Percentiles rank a stretch among this genome's conserved stretches.
Evolutionary conservation across 176 grass and related monocot genomes (phyloP).

Genomic region (Zea mays): DNA sequence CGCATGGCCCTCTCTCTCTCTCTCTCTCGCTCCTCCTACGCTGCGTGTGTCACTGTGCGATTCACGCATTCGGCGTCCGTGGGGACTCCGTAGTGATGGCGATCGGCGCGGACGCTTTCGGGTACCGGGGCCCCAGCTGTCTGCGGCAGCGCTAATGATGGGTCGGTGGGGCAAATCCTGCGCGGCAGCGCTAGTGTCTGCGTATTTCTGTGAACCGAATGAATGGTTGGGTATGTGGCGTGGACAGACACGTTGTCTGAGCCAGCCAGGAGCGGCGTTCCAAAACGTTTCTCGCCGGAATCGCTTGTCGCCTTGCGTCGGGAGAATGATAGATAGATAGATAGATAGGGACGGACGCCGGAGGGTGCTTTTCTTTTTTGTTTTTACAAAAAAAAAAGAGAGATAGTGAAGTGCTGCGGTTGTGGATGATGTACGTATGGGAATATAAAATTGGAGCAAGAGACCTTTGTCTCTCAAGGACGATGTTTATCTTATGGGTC

Average conservation of each 20-base stretch:
- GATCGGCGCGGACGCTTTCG: constrained; percentile 1
- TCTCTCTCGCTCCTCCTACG: too few species aligned
- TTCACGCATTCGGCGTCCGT: not conserved
- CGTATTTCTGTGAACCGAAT: not conserved
- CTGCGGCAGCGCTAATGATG: constrained; percentile 21
- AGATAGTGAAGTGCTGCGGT: not conserved
- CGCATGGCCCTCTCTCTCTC: not conserved
- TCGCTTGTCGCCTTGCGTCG: constrained; percentile 34
- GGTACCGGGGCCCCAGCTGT: not conserved
- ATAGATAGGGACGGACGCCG: too few species aligned
- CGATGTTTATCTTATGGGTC: constrained; percentile 18
- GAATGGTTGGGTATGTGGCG: too few species aligned
- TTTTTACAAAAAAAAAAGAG: not conserved
- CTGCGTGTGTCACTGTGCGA: too few species aligned
- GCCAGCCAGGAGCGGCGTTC: not conserved
- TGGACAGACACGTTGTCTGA: too few species aligned
- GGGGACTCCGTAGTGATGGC: constrained; percentile 10
- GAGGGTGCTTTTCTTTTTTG: not conserved
- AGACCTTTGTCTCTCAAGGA: not conserved
- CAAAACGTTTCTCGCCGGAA: not conserved
- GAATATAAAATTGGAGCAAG: not conserved
- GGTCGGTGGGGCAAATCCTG: not conserved
- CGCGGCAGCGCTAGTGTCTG: not conserved
- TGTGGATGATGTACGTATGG: not conserved
- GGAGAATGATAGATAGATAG: constrained; percentile 6